Conservation (phyloP, 2,329 filamentous ascomycete genomes). For the Diaporthe destruens region DNA sequence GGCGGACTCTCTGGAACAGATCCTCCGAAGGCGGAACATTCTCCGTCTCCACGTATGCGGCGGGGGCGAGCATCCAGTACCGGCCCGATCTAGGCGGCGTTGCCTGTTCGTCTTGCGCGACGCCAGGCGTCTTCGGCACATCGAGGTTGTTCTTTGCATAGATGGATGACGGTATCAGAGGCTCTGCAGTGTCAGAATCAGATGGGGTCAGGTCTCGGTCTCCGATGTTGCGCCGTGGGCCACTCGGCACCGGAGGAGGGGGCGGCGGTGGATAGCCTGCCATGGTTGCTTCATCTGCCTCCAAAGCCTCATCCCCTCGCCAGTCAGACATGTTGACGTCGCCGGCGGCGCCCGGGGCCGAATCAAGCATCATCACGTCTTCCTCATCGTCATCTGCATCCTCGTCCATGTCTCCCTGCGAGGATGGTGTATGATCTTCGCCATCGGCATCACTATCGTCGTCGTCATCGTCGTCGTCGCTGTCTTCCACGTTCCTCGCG, state of each 20-base stretch:
- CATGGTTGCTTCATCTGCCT: constrained; percentile 82
- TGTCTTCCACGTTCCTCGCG: constrained; percentile 48
- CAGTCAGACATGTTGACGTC: constrained; percentile 64
- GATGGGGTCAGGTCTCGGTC: constrained; percentile 76
- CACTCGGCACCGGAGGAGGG: constrained; percentile 69
- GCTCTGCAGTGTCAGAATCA: constrained; percentile 79
- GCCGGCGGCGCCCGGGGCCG: constrained; percentile 56
- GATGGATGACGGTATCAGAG: constrained; percentile 71
- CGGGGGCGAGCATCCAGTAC: constrained; percentile 89
- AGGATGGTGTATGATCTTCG: constrained; percentile 51
- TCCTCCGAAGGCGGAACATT: constrained; percentile 83
- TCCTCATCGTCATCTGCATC: constrained; percentile 64
- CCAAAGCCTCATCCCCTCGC: constrained; percentile 74
- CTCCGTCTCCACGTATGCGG: constrained; percentile 73
- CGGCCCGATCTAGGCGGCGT: constrained; percentile 74
- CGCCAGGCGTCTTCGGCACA: constrained; percentile 85
- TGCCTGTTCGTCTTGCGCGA: constrained; percentile 55
- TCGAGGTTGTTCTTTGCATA: constrained; percentile 75
- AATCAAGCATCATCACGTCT: constrained; percentile 70
- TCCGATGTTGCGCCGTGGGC: constrained; percentile 58
- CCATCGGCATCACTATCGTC: constrained; percentile 61
- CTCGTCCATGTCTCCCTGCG: constrained; percentile 50
- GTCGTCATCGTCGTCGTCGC: constrained; percentile 58
- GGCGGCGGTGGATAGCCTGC: constrained; percentile 78
- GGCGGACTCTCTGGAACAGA: constrained; percentile 86